These are phyloP conservation scores for Podaxis sp. DNA, from an alignment of 768 basidiomycete species.

Conservation along the genomic window DNA sequence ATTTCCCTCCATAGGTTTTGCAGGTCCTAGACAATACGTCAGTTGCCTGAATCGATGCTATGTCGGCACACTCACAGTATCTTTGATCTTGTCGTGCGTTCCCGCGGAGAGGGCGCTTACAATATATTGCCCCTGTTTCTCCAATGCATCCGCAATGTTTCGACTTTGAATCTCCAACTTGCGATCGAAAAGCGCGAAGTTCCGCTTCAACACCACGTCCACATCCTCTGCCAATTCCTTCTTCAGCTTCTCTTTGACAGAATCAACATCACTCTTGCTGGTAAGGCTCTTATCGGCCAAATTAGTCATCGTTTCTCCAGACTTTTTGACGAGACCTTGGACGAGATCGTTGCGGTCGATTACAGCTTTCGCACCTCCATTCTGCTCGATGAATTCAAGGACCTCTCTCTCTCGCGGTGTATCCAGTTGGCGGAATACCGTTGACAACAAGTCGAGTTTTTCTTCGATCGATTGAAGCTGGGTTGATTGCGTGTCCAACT, in stretches of 20 bases:
- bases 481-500: conserved; percentile 23
- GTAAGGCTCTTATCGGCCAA: conserved; percentile 17
- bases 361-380: conserved; percentile 37
- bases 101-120: conserved; percentile 23
- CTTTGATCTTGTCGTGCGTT: conserved; percentile 42
- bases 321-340: conserved; percentile 28
- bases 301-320: conserved; percentile 27
- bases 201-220: conserved; percentile 33
- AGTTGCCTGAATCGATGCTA: background rate
- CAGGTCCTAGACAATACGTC: background rate
- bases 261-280: background rate
- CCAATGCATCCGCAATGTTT: background rate
- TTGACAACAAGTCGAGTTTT: conserved; percentile 30
- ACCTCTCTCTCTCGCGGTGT: conserved; percentile 39
- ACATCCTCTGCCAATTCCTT: conserved; percentile 37
- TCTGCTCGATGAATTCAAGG: conserved; percentile 33
- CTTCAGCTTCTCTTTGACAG: conserved; percentile 24
- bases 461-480: conserved; percentile 24
- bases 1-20: conserved; percentile 16
- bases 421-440: conserved; percentile 35
- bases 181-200: conserved; percentile 41
- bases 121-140: conserved; percentile 15
- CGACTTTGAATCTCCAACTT: conserved; percentile 46
- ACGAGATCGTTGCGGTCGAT: conserved; percentile 32
- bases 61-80: conserved; percentile 28